These are phyloP conservation scores for Kurtzmaniella fragi DNA, from an alignment of 805 yeast genomes.

Conservation along the genomic window DNA sequence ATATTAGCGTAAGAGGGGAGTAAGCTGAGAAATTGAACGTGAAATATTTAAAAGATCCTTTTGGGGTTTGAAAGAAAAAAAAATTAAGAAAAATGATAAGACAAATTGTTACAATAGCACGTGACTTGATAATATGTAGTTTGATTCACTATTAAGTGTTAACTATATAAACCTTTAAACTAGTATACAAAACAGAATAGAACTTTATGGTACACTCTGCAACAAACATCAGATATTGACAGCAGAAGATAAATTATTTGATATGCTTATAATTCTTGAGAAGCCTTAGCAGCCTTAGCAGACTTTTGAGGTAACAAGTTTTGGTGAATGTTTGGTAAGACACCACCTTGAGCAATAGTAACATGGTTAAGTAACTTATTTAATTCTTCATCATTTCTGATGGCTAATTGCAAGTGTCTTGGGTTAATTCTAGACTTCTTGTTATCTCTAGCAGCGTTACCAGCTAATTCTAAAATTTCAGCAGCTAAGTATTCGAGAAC, in stretches of 20 bases:
- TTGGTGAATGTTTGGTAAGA: slow-evolving; percentile 47
- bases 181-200: slow-evolving; percentile 3
- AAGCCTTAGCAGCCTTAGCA: slow-evolving; percentile 46
- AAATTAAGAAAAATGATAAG: slow-evolving; percentile 3
- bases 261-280: slow-evolving; percentile 50
- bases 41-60: background rate
- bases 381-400: slow-evolving; percentile 50
- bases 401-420: slow-evolving; percentile 49
- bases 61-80: background rate
- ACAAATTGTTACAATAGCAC: background rate
- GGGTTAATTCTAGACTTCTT: slow-evolving; percentile 48
- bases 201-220: slow-evolving; percentile 13
- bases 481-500: slow-evolving; percentile 47
- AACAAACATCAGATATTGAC: slow-evolving; percentile 6
- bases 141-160: background rate
- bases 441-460: slow-evolving; percentile 51
- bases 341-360: slow-evolving; percentile 50
- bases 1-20: background rate
- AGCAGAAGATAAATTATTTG: background rate
- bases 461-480: slow-evolving; percentile 48
- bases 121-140: slow-evolving; percentile 9
- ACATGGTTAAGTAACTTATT: slow-evolving; percentile 47
- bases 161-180: background rate
- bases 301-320: slow-evolving; percentile 52
- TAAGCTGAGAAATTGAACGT: background rate